Evolutionary conservation across 306 rosid genomes (phyloP).

Genomic region (Ormosia emarginata): DNA sequence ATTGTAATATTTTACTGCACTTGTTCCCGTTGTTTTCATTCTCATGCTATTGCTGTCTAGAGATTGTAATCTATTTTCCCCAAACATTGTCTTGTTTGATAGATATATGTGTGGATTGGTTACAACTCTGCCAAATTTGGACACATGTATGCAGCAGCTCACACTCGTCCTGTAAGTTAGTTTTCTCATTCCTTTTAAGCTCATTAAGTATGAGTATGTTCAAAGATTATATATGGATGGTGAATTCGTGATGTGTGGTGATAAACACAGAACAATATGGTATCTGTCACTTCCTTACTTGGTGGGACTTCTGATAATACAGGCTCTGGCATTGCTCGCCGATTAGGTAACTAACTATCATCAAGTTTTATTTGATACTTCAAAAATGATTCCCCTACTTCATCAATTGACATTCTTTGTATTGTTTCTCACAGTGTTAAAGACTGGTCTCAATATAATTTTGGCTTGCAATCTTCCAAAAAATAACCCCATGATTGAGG

Average conservation of each 20-base stretch:
- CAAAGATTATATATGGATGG: neutral
- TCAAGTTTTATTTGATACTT: neutral
- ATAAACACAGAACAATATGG: constrained; percentile 47
- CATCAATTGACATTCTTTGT: neutral
- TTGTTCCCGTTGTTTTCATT: too few species aligned
- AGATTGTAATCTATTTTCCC: too few species aligned
- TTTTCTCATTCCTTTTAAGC: constrained; percentile 2
- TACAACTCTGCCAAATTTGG: constrained; percentile 79
- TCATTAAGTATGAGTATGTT: neutral
- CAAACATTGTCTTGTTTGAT: neutral
- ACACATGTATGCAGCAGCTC: constrained; percentile 78
- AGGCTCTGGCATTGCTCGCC: constrained; percentile 80
- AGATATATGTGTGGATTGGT: constrained; percentile 91
- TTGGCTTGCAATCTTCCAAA: constrained; percentile 87
- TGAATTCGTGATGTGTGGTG: neutral
- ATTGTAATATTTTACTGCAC: too few species aligned
- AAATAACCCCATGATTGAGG: constrained; percentile 78
- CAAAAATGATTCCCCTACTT: neutral
- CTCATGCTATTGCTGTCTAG: neutral
- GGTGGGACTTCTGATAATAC: constrained; percentile 89
- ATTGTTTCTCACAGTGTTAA: constrained; percentile 53
- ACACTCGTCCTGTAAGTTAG: constrained; percentile 68
- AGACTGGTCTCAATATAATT: constrained; percentile 74
- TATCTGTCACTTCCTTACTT: constrained; percentile 67
- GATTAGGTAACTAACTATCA: constrained; percentile 50